Percentiles rank a stretch among this genome's conserved stretches.
Evolutionary conservation across 2,329 filamentous ascomycete species (phyloP).

Genomic region (Hypoxylon sp.): DNA sequence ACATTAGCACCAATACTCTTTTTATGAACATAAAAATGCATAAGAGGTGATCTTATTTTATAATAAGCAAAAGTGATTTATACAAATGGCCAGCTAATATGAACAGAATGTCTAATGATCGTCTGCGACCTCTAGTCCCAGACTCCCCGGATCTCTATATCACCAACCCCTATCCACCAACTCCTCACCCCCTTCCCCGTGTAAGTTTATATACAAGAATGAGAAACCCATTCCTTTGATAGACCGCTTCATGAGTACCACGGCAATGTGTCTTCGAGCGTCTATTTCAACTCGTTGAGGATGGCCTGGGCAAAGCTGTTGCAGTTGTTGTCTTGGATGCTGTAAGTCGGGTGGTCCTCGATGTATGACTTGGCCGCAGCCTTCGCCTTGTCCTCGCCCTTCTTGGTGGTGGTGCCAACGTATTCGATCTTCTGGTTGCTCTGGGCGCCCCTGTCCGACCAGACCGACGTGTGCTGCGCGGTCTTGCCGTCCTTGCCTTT

Average conservation of each 20-base stretch:
- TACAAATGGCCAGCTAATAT: neutral
- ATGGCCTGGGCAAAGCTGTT: constrained; percentile 20
- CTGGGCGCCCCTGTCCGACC: constrained; percentile 7
- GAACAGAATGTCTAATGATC: neutral
- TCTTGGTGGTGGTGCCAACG: constrained; percentile 28
- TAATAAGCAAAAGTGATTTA: neutral
- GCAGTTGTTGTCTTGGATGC: constrained; percentile 35
- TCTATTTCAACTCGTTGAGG: constrained; percentile 1
- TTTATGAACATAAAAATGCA: neutral
- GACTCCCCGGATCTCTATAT: neutral
- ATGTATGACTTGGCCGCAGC: constrained; percentile 16
- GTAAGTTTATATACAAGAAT: neutral
- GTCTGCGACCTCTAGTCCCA: neutral
- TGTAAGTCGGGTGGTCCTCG: constrained; percentile 18
- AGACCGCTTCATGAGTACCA: neutral
- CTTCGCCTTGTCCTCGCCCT: constrained; percentile 6
- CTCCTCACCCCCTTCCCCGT: neutral
- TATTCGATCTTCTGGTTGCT: constrained; percentile 2
- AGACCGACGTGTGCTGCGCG: neutral
- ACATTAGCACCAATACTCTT: too few species aligned
- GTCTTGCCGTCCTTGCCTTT: constrained; percentile 16
- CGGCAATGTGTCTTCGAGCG: neutral
- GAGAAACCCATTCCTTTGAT: neutral
- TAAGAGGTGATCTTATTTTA: neutral
- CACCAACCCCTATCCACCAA: neutral